Evolutionary conservation across 345 rosid genomes (phyloP).

Genomic region (Gossypioides kirkii): DNA sequence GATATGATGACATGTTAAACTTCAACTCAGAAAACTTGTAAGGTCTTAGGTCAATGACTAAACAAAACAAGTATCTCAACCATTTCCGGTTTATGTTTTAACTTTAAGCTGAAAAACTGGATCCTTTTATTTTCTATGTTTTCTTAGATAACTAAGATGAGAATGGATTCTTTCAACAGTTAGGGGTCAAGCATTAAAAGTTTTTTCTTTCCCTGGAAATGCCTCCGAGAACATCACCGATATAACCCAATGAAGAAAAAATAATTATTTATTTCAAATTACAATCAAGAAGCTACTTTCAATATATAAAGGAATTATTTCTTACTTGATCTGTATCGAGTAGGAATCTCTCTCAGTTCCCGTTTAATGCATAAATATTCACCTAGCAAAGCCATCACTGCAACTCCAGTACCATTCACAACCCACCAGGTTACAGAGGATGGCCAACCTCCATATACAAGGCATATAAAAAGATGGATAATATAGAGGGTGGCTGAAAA

Average conservation of each 20-base stretch:
- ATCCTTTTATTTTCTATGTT: background rate
- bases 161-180: background rate
- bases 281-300: background rate
- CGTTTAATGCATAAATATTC: conserved; percentile 78
- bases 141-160: background rate
- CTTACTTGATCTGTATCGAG: conserved; percentile 78
- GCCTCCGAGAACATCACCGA: background rate
- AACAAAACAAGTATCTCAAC: background rate
- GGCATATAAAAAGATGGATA: conserved; percentile 76
- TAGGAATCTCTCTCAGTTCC: conserved; percentile 69
- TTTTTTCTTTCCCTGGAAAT: background rate
- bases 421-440: conserved; percentile 93
- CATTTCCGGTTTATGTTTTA: background rate
- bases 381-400: conserved; percentile 75
- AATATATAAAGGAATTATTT: background rate
- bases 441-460: conserved; percentile 96
- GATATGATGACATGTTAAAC: background rate
- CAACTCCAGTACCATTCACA: conserved; percentile 73
- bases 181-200: background rate
- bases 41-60: background rate
- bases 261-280: background rate
- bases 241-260: background rate
- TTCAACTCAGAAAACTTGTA: background rate
- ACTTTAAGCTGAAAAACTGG: background rate
- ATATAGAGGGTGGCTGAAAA: conserved; percentile 81